A percentile compares a stretch with the other conserved stretches of the same genome.
Evolutionary conservation across 768 basidiomycete species (phyloP).

Genomic region (Phanerochaete sordida): DNA sequence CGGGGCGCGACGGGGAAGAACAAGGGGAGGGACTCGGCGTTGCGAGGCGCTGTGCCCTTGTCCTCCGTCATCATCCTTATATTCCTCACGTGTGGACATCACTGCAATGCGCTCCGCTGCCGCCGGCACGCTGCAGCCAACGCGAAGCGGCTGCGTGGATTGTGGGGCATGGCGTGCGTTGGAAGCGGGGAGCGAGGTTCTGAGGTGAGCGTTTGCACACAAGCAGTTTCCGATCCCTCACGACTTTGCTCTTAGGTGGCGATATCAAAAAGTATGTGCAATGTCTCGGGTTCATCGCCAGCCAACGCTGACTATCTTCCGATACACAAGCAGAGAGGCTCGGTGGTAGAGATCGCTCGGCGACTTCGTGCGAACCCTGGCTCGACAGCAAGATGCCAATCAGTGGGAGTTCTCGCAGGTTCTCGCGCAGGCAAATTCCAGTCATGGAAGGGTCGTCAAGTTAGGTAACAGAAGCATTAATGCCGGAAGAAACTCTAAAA

Average conservation of each 20-base stretch:
- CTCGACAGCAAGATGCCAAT: neutral
- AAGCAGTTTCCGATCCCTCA: too few species aligned
- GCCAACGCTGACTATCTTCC: too few species aligned
- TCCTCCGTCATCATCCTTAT: neutral
- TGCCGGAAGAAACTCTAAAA: neutral
- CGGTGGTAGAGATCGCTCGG: too few species aligned
- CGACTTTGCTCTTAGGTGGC: too few species aligned
- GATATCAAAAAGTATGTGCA: too few species aligned
- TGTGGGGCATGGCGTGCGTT: neutral
- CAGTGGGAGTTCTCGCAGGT: neutral
- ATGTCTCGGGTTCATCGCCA: too few species aligned
- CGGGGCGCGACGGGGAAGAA: neutral
- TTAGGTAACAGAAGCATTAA: neutral
- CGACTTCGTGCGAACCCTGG: neutral
- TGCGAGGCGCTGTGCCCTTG: neutral
- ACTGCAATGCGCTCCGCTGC: neutral
- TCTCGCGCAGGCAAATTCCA: neutral
- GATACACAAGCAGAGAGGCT: too few species aligned
- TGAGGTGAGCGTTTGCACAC: neutral
- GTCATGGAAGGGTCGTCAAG: neutral
- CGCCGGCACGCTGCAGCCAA: neutral
- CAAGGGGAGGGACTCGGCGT: too few species aligned
- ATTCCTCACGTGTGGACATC: neutral
- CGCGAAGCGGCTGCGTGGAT: neutral
- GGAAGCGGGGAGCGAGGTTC: neutral